Evolutionary conservation across 2,329 filamentous ascomycete genomes (phyloP), one percentile per base, ranked within the genome.

Genomic region (Cordyceps fumosorosea): DNA sequence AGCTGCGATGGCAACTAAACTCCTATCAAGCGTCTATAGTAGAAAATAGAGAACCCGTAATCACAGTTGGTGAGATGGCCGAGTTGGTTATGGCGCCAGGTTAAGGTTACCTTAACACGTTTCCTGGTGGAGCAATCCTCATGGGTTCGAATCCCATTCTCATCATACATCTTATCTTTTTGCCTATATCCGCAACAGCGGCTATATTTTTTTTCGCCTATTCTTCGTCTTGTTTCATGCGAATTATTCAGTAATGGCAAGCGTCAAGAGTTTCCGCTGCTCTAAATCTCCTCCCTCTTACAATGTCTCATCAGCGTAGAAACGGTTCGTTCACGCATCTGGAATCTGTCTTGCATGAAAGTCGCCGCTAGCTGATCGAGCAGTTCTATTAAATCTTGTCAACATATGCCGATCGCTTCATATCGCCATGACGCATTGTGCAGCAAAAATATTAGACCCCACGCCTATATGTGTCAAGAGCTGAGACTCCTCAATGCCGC

Each of bases 101-200:
- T 60, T 60, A 60, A 60, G 57, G 57, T 47, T 32, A 60, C 57
- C 57, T 60, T 60, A 60, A 47, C 40, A 47, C 37, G 50, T 54
- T 60, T 60, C 57, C 57, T 60, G 57, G 57, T 60, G 57, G 57
- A 60, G 57, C 57, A 60, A 60, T 60, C 57, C 57, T 60, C 57
- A 42, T 60, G 57, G 57, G 57, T 60, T 60, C 57, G 50, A 60
- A 60, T 60, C 57, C 57, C 57, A 60, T 42, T 60, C 57, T 60
- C 57, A 60, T 60, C 57, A 60, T n/a, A 40, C 0, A 60, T 45
- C 1, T n/a, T 26, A 20, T 26, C 14, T 54, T 60, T 60, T 57
- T 42, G 52, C 34, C 29, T 1, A 20, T 29, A 22, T 1, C 2
- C 6, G 6, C 16, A 24, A 34, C 32, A 22, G n/a, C 12, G 2